Percentiles rank a stretch among this genome's conserved stretches.
Conservation (phyloP, 768 basidiomycete genomes). For the Tephrocybe sp. region DNA sequence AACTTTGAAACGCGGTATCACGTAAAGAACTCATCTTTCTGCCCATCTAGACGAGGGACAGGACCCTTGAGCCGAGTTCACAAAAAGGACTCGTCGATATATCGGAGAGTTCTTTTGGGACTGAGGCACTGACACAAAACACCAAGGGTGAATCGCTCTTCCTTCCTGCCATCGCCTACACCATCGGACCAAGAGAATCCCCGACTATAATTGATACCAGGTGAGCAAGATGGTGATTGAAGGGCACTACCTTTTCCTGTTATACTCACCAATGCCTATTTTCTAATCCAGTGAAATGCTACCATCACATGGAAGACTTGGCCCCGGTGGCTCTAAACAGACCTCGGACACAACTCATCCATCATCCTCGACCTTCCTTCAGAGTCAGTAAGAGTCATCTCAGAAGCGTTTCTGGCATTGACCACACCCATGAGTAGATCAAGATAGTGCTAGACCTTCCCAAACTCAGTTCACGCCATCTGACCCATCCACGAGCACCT, state of each 20-base stretch:
- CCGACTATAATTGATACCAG: constrained; percentile 23
- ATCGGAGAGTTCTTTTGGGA: constrained; percentile 18
- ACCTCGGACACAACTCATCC: constrained; percentile 22
- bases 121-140: constrained; percentile 15
- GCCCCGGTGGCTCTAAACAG: constrained; percentile 26
- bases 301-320: constrained; percentile 31
- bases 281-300: constrained; percentile 24
- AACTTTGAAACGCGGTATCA: constrained; percentile 8
- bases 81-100: constrained; percentile 12
- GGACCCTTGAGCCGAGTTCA: constrained; percentile 15
- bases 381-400: constrained; percentile 18
- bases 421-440: constrained; percentile 10
- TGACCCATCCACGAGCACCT: constrained; percentile 8
- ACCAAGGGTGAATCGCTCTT: constrained; percentile 6
- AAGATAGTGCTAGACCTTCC: constrained; percentile 8
- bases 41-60: constrained; percentile 14
- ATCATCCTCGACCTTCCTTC: constrained; percentile 19
- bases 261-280: constrained; percentile 18
- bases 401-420: constrained; percentile 5
- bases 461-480: constrained; percentile 2
- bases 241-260: constrained; percentile 16
- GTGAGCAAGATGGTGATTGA: constrained; percentile 22
- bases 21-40: constrained; percentile 6
- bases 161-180: constrained; percentile 20
- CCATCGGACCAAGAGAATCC: constrained; percentile 27